Evolutionary conservation across 495 filamentous ascomycete species (phyloP).

Genomic region (Penicillium soppii): DNA sequence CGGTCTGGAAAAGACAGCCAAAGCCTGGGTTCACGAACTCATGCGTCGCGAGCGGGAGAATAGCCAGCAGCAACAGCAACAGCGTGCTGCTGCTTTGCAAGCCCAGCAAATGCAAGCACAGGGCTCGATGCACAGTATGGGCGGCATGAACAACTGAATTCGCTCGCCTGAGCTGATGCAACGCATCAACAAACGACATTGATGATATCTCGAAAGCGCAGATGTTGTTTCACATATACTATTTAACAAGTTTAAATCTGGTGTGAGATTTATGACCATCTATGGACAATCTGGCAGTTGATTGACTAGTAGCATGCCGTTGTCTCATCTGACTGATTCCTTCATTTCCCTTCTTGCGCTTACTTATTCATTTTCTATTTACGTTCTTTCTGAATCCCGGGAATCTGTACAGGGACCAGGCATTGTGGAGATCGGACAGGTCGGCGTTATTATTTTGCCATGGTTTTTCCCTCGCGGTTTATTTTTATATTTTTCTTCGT

Average conservation of each 20-base stretch:
- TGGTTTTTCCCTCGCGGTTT: constrained; percentile 3
- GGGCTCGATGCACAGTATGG: constrained; percentile 44
- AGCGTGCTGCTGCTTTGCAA: constrained; percentile 23
- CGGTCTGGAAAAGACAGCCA: constrained; percentile 38
- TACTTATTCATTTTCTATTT: constrained; percentile 3
- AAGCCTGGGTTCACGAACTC: constrained; percentile 46
- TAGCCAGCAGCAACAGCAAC: constrained; percentile 35
- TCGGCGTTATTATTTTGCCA: constrained; percentile 20
- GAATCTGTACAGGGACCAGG: constrained; percentile 24
- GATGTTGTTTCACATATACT: neutral
- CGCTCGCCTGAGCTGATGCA: neutral
- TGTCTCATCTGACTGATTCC: neutral
- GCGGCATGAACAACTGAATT: constrained; percentile 41
- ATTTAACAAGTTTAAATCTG: neutral
- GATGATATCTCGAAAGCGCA: neutral
- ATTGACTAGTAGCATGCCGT: neutral
- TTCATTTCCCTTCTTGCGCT: constrained; percentile 1
- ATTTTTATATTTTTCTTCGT: constrained; percentile 6
- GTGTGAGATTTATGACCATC: neutral
- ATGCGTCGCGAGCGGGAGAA: constrained; percentile 43
- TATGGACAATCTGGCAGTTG: neutral
- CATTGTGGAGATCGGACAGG: constrained; percentile 19
- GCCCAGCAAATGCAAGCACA: constrained; percentile 46
- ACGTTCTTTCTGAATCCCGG: constrained; percentile 8
- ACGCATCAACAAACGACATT: neutral